Conservation (phyloP, 2,329 filamentous ascomycete genomes). For the Aspergillus vadensis region DNA sequence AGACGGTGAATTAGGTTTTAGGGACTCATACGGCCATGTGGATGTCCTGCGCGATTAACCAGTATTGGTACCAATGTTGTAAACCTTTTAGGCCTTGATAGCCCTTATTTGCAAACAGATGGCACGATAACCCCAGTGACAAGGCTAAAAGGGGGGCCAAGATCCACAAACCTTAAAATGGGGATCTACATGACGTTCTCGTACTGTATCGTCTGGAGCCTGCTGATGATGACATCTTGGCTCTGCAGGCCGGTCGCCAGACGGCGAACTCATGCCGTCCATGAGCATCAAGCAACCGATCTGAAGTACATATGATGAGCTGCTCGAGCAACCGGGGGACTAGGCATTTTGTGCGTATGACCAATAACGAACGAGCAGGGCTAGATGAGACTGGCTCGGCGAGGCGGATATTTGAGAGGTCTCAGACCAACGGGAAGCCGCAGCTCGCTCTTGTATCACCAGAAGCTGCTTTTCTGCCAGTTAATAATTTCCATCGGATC, state of each 20-base stretch:
- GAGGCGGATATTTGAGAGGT: conserved; percentile 31
- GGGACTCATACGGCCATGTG: conserved; percentile 33
- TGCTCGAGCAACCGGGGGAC: conserved; percentile 28
- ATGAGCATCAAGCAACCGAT: conserved; percentile 22
- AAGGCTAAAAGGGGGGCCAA: conserved; percentile 12
- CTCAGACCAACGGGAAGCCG: conserved; percentile 37
- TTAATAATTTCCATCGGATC: conserved; percentile 24
- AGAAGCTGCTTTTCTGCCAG: conserved; percentile 28
- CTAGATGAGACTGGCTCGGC: conserved; percentile 21
- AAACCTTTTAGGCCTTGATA: conserved; percentile 16
- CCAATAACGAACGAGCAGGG: conserved; percentile 26
- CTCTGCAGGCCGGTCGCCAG: conserved; percentile 1
- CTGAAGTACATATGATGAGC: conserved; percentile 14
- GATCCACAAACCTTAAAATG: conserved; percentile 4
- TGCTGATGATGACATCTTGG: neutral
- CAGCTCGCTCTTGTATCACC: conserved; percentile 34
- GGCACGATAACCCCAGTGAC: conserved; percentile 21
- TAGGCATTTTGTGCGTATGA: conserved; percentile 16
- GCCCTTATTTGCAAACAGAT: conserved; percentile 34
- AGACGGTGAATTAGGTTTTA: conserved; percentile 30
- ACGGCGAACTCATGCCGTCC: conserved; percentile 12
- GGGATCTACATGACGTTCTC: conserved; percentile 13
- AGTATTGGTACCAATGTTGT: conserved; percentile 16
- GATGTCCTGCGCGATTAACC: conserved; percentile 27
- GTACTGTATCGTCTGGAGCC: conserved; percentile 12